Percentiles rank a stretch among this genome's conserved stretches.
Conservation (phyloP, 1,139 yeast genomes). For the Pichia sp. region DNA sequence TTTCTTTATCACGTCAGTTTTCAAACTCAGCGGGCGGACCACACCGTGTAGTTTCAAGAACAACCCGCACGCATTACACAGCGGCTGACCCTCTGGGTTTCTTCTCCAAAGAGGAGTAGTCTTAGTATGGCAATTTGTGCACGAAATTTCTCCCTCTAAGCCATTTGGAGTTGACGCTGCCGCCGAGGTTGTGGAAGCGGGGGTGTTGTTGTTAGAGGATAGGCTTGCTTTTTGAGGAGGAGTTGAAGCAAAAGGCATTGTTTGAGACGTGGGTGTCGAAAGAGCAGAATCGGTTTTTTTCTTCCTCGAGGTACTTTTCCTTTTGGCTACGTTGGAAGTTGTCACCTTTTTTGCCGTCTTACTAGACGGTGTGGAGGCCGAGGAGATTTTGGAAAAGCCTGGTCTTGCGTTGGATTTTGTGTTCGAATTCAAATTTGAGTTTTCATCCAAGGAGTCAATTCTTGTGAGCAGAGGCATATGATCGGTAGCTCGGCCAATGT, state of each 20-base stretch:
- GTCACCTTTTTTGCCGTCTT: not conserved
- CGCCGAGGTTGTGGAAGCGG: not conserved
- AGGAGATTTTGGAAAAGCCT: not conserved
- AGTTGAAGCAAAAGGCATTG: constrained; percentile 1
- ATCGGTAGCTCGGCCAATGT: not conserved
- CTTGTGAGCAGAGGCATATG: not conserved
- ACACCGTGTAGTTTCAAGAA: constrained; percentile 90
- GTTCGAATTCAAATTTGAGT: not conserved
- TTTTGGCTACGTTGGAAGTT: not conserved
- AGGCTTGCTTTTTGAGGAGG: constrained; percentile 3
- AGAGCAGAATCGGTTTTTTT: constrained; percentile 9
- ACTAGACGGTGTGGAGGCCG: not conserved
- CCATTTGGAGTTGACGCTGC: not conserved
- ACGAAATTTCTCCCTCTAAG: constrained; percentile 32
- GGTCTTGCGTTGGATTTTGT: not conserved
- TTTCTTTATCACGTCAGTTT: constrained; percentile 89
- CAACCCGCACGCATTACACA: constrained; percentile 94
- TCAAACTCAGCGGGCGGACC: constrained; percentile 82
- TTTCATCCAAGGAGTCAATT: not conserved
- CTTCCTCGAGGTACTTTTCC: constrained; percentile 3
- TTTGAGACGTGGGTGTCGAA: constrained; percentile 4
- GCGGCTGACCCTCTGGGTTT: constrained; percentile 85
- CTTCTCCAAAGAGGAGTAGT: constrained; percentile 96
- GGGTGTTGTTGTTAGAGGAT: not conserved
- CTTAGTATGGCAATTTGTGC: constrained; percentile 88